Evolutionary conservation across 116 monocot species (phyloP), one percentile per base, ranked within the genome.

Genomic region (Cymodocea nodosa): DNA sequence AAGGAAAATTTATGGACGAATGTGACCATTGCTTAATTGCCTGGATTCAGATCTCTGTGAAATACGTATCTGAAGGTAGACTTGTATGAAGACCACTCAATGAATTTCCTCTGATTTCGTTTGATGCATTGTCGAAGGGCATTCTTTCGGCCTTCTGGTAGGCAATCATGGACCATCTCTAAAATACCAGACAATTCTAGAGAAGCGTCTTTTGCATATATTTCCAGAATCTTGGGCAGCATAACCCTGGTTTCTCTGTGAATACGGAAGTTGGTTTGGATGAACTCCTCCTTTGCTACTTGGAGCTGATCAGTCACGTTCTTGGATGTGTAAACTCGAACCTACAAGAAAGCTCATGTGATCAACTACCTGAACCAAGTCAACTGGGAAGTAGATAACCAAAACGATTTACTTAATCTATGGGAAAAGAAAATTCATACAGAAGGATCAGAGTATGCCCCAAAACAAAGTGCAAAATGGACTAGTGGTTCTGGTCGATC

Each of bases 391-490:
- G 44, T 10, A 10, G 8, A 8, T 44, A 12, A 10, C 7, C 4
- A 1, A 44, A 44, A 10, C 44, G 7, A 12, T 8, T 12, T 44
- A 44, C 12, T 44, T 44, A 10, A 44, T 44, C 44, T 1, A 24
- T 25, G 59, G 5, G 44, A 18, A n/a, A 16, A 16, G 17, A 1
- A 25, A 35, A 52, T 19, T 30, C 63, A 74, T 84, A 98, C 98
- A 53, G 89, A 82, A 19, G 98, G 98, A 81, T 92, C 98, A 56
- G 98, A 98, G 72, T 84, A 87, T 73, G 84, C 84, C 44, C 98
- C 98, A 35, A 82, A 80, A 69, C 82, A 98, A 70, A 98, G 84
- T 23, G 89, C 86, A 52, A 92, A 98, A 67, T 84, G 82, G 18
- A 89, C 77, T 34, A 92, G 82, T 50, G 98, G 89, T 67, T 92